phyloP scores from a whole-genome alignment of 805 yeast genomes.

The Wickerhamiella nectarea region DNA sequence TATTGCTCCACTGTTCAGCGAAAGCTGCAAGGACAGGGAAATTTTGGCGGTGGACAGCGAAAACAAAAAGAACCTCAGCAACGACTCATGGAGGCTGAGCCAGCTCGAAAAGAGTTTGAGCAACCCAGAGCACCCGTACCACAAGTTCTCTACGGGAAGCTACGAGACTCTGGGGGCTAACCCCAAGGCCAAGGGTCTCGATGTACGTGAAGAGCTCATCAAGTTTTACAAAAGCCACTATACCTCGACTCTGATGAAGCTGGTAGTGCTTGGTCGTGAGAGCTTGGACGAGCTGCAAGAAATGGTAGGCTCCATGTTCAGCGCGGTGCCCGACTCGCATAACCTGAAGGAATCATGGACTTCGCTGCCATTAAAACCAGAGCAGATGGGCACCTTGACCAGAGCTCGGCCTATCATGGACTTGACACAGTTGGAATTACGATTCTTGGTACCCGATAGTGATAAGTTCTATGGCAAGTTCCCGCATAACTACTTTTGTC shows the following conservation, averaged over 20 bases:
- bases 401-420: constrained; percentile 77
- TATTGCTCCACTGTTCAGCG: constrained; percentile 62
- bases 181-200: constrained; percentile 47
- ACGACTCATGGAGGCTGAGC: constrained; percentile 75
- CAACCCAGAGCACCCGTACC: constrained; percentile 67
- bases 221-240: constrained; percentile 60
- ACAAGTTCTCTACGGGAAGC: constrained; percentile 86
- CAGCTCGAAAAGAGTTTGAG: constrained; percentile 70
- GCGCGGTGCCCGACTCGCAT: constrained; percentile 39
- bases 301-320: constrained; percentile 58
- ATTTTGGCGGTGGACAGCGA: constrained; percentile 92
- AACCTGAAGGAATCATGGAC: constrained; percentile 23
- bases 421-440: constrained; percentile 47
- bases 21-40: constrained; percentile 76
- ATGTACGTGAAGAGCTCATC: constrained; percentile 69
- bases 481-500: constrained; percentile 62
- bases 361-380: constrained; percentile 32
- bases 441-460: constrained; percentile 67
- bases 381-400: constrained; percentile 41
- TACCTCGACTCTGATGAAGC: constrained; percentile 78
- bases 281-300: constrained; percentile 52
- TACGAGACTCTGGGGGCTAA: constrained; percentile 51
- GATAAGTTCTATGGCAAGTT: constrained; percentile 49
- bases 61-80: constrained; percentile 85
- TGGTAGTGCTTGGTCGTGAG: constrained; percentile 75